Percentiles rank a stretch among this genome's conserved stretches.
These are phyloP conservation scores for Physcia stellaris DNA, from an alignment of 495 filamentous ascomycete species.

Conservation along the genomic window DNA sequence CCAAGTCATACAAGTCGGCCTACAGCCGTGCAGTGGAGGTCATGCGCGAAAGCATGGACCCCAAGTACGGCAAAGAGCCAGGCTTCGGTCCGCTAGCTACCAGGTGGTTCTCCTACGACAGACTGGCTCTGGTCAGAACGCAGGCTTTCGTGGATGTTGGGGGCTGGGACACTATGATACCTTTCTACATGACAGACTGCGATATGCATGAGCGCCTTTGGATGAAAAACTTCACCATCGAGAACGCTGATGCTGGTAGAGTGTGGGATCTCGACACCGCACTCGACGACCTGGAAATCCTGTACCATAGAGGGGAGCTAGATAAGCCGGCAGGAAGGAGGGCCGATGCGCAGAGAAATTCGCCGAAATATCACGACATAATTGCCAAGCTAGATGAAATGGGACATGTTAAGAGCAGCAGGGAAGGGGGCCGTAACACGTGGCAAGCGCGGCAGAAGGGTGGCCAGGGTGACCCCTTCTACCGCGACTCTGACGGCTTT, in stretches of 20 bases:
- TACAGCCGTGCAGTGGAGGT: slow-evolving; percentile 35
- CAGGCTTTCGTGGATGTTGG: slow-evolving; percentile 37
- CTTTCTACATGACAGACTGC: slow-evolving; percentile 47
- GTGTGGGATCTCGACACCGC: slow-evolving; percentile 37
- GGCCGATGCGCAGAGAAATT: slow-evolving; percentile 8
- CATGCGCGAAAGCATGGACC: slow-evolving; percentile 18
- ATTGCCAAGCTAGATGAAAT: slow-evolving; percentile 28
- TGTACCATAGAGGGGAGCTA: slow-evolving; percentile 6
- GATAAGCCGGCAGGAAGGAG: background rate
- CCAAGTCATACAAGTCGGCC: slow-evolving; percentile 33
- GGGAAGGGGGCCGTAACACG: slow-evolving; percentile 33
- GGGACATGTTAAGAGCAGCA: slow-evolving; percentile 20
- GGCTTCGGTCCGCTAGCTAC: slow-evolving; percentile 27
- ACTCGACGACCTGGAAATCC: slow-evolving; percentile 11
- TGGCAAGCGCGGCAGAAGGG: slow-evolving; percentile 46
- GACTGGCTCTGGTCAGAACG: slow-evolving; percentile 43
- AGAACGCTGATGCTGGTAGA: slow-evolving; percentile 29
- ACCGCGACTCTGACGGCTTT: slow-evolving; percentile 39
- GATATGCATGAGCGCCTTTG: slow-evolving; percentile 40
- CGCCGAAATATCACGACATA: slow-evolving; percentile 14
- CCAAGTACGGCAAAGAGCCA: too few species aligned
- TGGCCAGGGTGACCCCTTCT: slow-evolving; percentile 47
- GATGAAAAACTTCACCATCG: slow-evolving; percentile 36
- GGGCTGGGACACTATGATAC: slow-evolving; percentile 48
- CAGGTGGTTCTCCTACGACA: slow-evolving; percentile 45